phyloP scores from a whole-genome alignment of 495 filamentous ascomycete species.

The Aspergillus indologenus region DNA sequence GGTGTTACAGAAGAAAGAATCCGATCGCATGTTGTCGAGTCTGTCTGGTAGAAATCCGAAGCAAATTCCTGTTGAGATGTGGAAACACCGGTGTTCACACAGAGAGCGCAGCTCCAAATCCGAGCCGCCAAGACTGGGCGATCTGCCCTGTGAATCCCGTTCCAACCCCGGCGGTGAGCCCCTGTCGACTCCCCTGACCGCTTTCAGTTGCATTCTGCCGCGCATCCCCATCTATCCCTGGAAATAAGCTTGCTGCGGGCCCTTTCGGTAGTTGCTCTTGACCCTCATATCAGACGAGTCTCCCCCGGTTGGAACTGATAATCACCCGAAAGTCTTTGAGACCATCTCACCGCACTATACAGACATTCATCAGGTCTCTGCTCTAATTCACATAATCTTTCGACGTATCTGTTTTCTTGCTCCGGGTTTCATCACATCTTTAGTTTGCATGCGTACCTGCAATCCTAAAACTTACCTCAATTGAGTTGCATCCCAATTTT shows the following conservation, averaged over 20 bases:
- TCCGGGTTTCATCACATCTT: neutral
- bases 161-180: slow-evolving; percentile 2
- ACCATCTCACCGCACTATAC: neutral
- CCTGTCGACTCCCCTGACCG: too few species aligned
- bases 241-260: too few species aligned
- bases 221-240: too few species aligned
- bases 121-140: neutral
- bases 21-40: neutral
- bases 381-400: neutral
- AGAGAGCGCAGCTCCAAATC: neutral
- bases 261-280: too few species aligned
- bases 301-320: too few species aligned
- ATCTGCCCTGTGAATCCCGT: neutral
- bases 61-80: neutral
- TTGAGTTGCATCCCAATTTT: too few species aligned
- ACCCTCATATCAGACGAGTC: too few species aligned
- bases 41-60: neutral
- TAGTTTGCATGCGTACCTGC: neutral
- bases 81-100: neutral
- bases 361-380: neutral
- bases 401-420: neutral
- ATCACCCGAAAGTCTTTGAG: too few species aligned
- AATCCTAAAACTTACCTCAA: neutral
- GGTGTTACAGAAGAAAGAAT: neutral
- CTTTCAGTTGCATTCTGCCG: neutral